Conservation (phyloP, 257 asterid species). For the Salvia miltiorrhiza region DNA sequence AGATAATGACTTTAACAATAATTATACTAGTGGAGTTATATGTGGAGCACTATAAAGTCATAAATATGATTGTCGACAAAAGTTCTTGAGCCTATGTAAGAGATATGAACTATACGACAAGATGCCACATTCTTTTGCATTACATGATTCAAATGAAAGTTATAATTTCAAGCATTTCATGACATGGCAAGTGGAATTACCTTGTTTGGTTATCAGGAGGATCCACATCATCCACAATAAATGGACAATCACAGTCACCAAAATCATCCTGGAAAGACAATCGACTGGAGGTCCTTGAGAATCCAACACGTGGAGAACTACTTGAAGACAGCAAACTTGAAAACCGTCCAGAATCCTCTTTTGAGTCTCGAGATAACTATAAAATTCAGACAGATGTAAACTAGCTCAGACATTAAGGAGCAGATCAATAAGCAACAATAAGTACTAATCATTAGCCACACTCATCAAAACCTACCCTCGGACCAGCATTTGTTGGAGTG, state of each 20-base stretch:
- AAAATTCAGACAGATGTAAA: constrained; percentile 14
- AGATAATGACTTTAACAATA: not conserved
- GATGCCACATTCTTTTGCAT: constrained; percentile 7
- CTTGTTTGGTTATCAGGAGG: constrained; percentile 62
- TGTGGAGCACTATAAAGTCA: not conserved
- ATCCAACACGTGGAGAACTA: constrained; percentile 89
- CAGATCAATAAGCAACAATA: constrained; percentile 18
- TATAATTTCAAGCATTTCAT: not conserved
- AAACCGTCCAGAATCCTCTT: constrained; percentile 95
- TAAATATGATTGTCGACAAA: not conserved
- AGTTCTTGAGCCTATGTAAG: not conserved
- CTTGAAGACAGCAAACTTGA: constrained; percentile 84
- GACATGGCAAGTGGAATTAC: constrained; percentile 33
- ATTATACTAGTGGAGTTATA: not conserved
- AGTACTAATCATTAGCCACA: constrained; percentile 11
- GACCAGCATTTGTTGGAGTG: constrained; percentile 49
- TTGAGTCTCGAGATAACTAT: constrained; percentile 74
- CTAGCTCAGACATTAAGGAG: not conserved
- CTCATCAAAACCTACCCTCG: constrained; percentile 45
- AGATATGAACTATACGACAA: not conserved
- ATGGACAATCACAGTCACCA: constrained; percentile 84
- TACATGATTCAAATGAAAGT: constrained; percentile 5
- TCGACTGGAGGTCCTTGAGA: constrained; percentile 94
- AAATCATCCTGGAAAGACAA: constrained; percentile 94
- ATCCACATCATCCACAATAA: constrained; percentile 95